Base-by-base conservation (phyloP, 768 basidiomycete species). In the Macrolepiota albuminosa region DNA sequence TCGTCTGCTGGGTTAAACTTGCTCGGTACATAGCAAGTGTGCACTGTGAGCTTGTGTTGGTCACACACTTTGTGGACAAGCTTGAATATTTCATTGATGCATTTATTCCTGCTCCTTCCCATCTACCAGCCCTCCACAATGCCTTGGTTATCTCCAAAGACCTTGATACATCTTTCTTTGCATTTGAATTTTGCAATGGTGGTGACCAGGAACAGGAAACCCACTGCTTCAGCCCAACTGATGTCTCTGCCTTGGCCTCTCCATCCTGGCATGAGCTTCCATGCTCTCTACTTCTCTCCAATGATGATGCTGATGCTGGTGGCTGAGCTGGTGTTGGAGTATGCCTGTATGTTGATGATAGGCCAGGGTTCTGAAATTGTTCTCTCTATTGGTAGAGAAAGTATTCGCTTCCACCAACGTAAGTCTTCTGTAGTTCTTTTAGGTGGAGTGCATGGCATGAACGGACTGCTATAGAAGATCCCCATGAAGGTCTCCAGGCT, bases 211-310 rank as follows among this genome's bases (percentile, higher is more conserved):
- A 79, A 60, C 40, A 77, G 70, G 56, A 82, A 75, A 2, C 74
- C 75, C 5, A 79, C 59, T 0, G 75, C 76, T 57, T 83, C 78
- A 0, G 79, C 79, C 79, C 80, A 83, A 0, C 67, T 66, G 55
- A 81, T 83, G 61, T 80, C 21, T 21, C 21, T 21, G 21, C 21
- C 21, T 21, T 21, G 21, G 21, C 21, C 21, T 21, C 21, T 21
- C 21, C 21, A 21, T 21, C 21, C 21, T 21, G 21, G 21, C 21
- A 21, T 21, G 21, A 21, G 21, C 21, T 21, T 21, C 21, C 21
- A 21, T 21, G 21, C 21, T 21, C 21, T 21, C 21, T 21, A 21
- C 21, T 21, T 21, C 21, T 21, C 21, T 21, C 21, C 21, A 21
- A 21, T 21, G 21, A 21, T 21, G 21, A 21, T 21, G 21, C 21